Conservation (phyloP, 306 rosid species). For the Quercus parvula region DNA sequence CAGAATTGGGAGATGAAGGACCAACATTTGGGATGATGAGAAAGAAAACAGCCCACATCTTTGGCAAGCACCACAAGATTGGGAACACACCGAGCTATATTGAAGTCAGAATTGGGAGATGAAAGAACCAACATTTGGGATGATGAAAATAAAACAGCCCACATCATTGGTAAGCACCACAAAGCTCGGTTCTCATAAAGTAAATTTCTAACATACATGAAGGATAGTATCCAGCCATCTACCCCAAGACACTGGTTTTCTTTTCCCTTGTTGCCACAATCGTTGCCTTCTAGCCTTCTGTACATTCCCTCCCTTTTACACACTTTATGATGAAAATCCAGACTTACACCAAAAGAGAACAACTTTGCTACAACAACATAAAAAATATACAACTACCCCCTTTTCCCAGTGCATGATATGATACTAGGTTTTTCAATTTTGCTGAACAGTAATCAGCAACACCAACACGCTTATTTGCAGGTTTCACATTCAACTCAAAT, state of each 20-base stretch:
- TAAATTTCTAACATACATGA: conserved; percentile 13
- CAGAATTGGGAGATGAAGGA: neutral
- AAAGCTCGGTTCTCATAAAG: neutral
- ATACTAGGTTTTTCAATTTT: conserved; percentile 21
- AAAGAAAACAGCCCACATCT: neutral
- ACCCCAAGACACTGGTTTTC: conserved; percentile 4
- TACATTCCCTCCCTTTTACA: conserved; percentile 32
- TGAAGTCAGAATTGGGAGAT: neutral
- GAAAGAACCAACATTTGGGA: neutral
- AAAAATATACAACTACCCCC: conserved; percentile 41
- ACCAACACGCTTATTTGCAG: conserved; percentile 26
- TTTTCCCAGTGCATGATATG: conserved; percentile 15
- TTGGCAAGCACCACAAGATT: neutral
- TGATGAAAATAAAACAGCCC: neutral
- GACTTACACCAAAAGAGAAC: conserved; percentile 13
- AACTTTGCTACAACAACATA: conserved; percentile 25
- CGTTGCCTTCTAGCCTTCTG: conserved; percentile 34
- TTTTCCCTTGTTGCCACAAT: conserved; percentile 9
- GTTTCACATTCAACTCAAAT: conserved; percentile 22
- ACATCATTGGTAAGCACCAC: neutral
- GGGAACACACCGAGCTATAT: too few relatives aligned
- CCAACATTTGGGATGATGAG: neutral
- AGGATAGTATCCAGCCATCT: conserved; percentile 15
- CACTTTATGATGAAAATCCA: conserved; percentile 13
- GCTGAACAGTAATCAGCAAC: neutral